Evolutionary conservation across 2,329 filamentous ascomycete species (phyloP).

Genomic region (Epicoccum nigrum): DNA sequence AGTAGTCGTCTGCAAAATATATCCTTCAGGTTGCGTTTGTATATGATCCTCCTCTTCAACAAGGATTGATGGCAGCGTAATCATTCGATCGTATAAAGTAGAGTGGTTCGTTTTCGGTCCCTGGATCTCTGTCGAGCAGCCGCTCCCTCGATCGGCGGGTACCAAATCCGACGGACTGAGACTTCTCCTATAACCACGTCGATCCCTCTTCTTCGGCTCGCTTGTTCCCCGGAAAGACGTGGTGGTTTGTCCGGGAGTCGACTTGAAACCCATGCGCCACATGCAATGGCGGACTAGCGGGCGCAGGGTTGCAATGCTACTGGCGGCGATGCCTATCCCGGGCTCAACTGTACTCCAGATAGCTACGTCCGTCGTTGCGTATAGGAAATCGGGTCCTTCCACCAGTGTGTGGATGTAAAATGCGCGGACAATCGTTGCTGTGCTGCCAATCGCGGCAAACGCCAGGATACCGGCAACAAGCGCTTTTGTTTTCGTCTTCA

Average conservation of each 20-base stretch:
- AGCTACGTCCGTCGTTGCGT: slow-evolving; percentile 51
- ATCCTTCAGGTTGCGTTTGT: slow-evolving; percentile 4
- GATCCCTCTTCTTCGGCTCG: slow-evolving; percentile 19
- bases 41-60: slow-evolving; percentile 9
- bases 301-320: slow-evolving; percentile 56
- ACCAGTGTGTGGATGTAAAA: slow-evolving; percentile 49
- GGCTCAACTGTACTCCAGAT: slow-evolving; percentile 45
- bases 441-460: slow-evolving; percentile 52
- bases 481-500: slow-evolving; percentile 59
- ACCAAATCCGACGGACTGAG: slow-evolving; percentile 27
- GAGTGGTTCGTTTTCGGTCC: slow-evolving; percentile 8
- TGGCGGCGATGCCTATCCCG: slow-evolving; percentile 52
- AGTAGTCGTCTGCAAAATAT: slow-evolving; percentile 27
- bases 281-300: slow-evolving; percentile 52
- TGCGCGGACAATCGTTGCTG: slow-evolving; percentile 56
- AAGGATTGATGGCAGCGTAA: slow-evolving; percentile 6
- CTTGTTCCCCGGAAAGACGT: slow-evolving; percentile 17
- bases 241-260: slow-evolving; percentile 22
- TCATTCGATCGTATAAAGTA: background rate
- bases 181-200: slow-evolving; percentile 29
- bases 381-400: slow-evolving; percentile 50
- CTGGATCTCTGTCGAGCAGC: slow-evolving; percentile 21
- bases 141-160: slow-evolving; percentile 15
- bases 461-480: slow-evolving; percentile 60
- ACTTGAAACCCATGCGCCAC: slow-evolving; percentile 27